phyloP scores from a whole-genome alignment of 345 rosid genomes.

The Pelargonium nanum region DNA sequence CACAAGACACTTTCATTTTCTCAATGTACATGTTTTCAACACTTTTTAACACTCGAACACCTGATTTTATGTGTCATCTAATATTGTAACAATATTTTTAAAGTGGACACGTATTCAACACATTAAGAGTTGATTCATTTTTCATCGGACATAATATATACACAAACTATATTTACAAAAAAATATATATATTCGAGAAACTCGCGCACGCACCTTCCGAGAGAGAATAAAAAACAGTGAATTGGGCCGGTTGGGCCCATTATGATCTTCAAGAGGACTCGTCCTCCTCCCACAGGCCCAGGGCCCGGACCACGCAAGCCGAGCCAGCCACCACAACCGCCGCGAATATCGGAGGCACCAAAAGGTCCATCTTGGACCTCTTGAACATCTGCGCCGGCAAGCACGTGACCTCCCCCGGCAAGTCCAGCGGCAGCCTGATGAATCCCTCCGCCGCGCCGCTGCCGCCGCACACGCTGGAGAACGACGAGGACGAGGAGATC shows the following conservation, averaged over 20 bases:
- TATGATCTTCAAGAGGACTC: slow-evolving; percentile 22
- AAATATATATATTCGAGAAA: no score
- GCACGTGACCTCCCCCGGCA: slow-evolving; percentile 52
- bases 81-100: no score
- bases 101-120: no score
- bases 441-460: slow-evolving; percentile 23
- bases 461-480: slow-evolving; percentile 31
- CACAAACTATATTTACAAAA: no score
- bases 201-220: not conserved
- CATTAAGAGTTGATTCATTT: no score
- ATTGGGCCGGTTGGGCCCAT: not conserved
- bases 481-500: slow-evolving; percentile 40
- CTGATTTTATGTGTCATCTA: no score
- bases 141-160: no score
- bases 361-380: slow-evolving; percentile 49
- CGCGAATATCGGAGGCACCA: slow-evolving; percentile 76
- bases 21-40: no score
- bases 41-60: no score
- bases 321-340: slow-evolving; percentile 73
- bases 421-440: slow-evolving; percentile 53
- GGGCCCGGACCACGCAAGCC: slow-evolving; percentile 55
- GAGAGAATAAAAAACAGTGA: not conserved
- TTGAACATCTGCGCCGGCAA: slow-evolving; percentile 47
- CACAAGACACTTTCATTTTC: no score
- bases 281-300: slow-evolving; percentile 55